phyloP scores from a whole-genome alignment of 176 grass and related monocot genomes.

The Coix lacrymajobi region DNA sequence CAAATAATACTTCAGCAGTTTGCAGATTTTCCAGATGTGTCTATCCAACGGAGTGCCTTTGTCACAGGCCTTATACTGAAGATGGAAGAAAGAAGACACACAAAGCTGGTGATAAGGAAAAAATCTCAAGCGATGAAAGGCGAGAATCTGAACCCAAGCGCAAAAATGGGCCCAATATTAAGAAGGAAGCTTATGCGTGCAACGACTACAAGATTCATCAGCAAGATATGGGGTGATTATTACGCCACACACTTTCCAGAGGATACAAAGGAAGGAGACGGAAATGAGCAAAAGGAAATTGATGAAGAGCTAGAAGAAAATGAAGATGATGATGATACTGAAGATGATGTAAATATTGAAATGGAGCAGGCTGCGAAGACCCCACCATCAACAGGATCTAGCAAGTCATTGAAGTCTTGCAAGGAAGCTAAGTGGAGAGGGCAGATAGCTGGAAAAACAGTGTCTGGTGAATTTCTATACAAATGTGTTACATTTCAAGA shows the following conservation, averaged over 20 bases:
- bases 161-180: conserved; percentile 34
- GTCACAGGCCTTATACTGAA: conserved; percentile 40
- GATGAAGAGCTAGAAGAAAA: conserved; percentile 54
- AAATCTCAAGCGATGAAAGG: conserved; percentile 36
- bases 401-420: neutral
- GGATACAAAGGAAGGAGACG: conserved; percentile 35
- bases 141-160: conserved; percentile 64
- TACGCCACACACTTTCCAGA: conserved; percentile 62
- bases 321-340: conserved; percentile 51
- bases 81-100: conserved; percentile 69
- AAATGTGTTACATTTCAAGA: conserved; percentile 21
- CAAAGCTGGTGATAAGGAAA: conserved; percentile 65
- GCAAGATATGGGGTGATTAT: conserved; percentile 67
- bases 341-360: conserved; percentile 36
- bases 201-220: conserved; percentile 70
- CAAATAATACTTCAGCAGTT: conserved; percentile 79
- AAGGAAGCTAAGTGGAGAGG: conserved; percentile 43
- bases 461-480: conserved; percentile 52
- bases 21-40: conserved; percentile 51
- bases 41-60: conserved; percentile 50
- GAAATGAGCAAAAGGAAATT: conserved; percentile 37
- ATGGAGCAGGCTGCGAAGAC: conserved; percentile 16
- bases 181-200: conserved; percentile 74
- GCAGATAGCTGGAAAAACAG: conserved; percentile 31
- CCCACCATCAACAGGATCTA: conserved; percentile 16